Evolutionary conservation across 2,329 filamentous ascomycete species (phyloP).

Genomic region (Myriosclerotinia duriaeana): DNA sequence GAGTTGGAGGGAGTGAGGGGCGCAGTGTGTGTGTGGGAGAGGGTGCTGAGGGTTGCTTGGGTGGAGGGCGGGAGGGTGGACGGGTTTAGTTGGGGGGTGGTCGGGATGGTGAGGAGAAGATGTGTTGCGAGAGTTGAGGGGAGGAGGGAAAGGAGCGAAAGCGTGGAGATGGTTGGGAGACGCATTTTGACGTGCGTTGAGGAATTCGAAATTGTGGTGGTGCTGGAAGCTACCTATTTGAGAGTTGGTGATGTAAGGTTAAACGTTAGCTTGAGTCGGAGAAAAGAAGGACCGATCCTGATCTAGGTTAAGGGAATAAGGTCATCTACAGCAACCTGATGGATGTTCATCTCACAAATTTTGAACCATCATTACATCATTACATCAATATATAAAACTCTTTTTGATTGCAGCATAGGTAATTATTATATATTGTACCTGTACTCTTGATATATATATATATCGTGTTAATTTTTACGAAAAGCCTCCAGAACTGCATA

Average conservation of each 20-base stretch:
- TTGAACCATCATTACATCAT: not conserved
- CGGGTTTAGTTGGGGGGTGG: slow-evolving; percentile 38
- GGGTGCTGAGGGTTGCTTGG: slow-evolving; percentile 64
- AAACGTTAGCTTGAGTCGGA: slow-evolving; percentile 6
- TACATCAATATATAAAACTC: not conserved
- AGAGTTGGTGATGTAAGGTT: slow-evolving; percentile 1
- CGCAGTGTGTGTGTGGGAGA: slow-evolving; percentile 52
- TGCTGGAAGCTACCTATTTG: not conserved
- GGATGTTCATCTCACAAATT: not conserved
- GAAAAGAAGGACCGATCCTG: not conserved
- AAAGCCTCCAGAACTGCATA: not conserved
- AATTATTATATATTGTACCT: too few relatives aligned
- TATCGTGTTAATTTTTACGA: not conserved
- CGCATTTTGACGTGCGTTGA: slow-evolving; percentile 6
- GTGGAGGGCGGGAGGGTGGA: slow-evolving; percentile 55
- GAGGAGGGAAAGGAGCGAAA: slow-evolving; percentile 33
- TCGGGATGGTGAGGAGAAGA: slow-evolving; percentile 35
- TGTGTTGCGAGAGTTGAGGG: slow-evolving; percentile 42
- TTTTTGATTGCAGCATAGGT: not conserved
- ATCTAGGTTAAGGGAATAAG: not conserved
- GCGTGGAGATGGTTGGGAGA: not conserved
- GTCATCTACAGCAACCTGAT: not conserved
- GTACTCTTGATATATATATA: not conserved
- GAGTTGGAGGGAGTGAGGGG: slow-evolving; percentile 67
- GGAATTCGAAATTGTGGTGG: not conserved